These are phyloP conservation scores for Lanmaoa rubissima DNA, from an alignment of 768 basidiomycete species.

Conservation along the genomic window DNA sequence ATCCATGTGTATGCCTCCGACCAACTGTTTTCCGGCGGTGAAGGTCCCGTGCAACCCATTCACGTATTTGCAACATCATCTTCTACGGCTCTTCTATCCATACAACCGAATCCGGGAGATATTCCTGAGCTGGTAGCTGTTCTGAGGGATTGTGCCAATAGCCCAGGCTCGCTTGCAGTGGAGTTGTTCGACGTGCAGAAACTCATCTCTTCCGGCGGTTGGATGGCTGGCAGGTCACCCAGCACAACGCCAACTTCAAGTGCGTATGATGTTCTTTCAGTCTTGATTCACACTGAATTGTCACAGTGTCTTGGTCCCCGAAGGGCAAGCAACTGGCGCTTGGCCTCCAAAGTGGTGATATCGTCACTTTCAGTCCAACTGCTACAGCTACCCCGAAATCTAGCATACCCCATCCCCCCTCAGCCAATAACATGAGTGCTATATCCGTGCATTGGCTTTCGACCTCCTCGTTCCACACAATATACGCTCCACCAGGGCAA, in stretches of 20 bases:
- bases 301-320: conserved; percentile 77
- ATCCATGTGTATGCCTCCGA: conserved; percentile 60
- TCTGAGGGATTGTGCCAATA: conserved; percentile 40
- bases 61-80: conserved; percentile 47
- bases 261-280: conserved; percentile 34
- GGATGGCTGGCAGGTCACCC: conserved; percentile 51
- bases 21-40: conserved; percentile 45
- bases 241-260: conserved; percentile 57
- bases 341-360: conserved; percentile 66
- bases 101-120: conserved; percentile 62
- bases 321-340: conserved; percentile 84
- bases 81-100: conserved; percentile 47
- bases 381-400: conserved; percentile 55
- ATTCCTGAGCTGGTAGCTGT: conserved; percentile 60
- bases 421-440: conserved; percentile 43
- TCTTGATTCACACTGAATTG: conserved; percentile 4
- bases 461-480: conserved; percentile 63
- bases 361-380: conserved; percentile 61
- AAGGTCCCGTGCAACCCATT: conserved; percentile 43
- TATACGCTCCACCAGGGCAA: conserved; percentile 50
- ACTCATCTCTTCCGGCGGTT: conserved; percentile 44
- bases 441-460: conserved; percentile 68
- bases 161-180: conserved; percentile 43
- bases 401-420: conserved; percentile 55
- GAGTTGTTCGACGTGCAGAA: conserved; percentile 59